Evolutionary conservation across 2,329 filamentous ascomycete species (phyloP).

Genomic region (Tothia fuscella): DNA sequence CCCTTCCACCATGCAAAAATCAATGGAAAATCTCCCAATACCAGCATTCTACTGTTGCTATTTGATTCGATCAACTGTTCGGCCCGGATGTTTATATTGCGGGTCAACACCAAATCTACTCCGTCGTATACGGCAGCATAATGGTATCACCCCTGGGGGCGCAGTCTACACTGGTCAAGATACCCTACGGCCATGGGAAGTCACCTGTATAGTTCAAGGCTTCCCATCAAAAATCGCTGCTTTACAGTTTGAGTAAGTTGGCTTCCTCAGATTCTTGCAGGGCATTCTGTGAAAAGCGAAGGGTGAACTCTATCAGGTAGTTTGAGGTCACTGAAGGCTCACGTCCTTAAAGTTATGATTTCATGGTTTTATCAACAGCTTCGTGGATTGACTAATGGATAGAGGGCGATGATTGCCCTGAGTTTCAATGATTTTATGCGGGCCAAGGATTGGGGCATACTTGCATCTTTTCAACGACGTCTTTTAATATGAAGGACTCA

Average conservation of each 20-base stretch:
- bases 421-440: too few relatives aligned
- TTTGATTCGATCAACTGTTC: conserved; percentile 71
- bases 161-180: conserved; percentile 61
- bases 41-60: conserved; percentile 92
- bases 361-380: too few relatives aligned
- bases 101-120: conserved; percentile 85
- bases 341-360: too few relatives aligned
- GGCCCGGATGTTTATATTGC: conserved; percentile 56
- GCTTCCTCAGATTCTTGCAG: too few relatives aligned
- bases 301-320: too few relatives aligned
- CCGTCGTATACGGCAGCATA: conserved; percentile 79
- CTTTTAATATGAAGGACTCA: background rate
- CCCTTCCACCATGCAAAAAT: background rate
- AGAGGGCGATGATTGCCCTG: too few relatives aligned
- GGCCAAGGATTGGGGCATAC: too few relatives aligned
- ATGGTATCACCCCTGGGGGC: conserved; percentile 71
- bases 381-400: too few relatives aligned
- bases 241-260: conserved; percentile 77
- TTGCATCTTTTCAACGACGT: too few relatives aligned
- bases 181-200: conserved; percentile 74
- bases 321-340: too few relatives aligned
- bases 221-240: conserved; percentile 82
- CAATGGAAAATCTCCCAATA: conserved; percentile 36
- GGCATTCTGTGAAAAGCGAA: too few relatives aligned
- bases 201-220: conserved; percentile 69